Evolutionary conservation across 352 stramenopile species (phyloP).

Genomic region (Phytophthora pseudosyringae): DNA sequence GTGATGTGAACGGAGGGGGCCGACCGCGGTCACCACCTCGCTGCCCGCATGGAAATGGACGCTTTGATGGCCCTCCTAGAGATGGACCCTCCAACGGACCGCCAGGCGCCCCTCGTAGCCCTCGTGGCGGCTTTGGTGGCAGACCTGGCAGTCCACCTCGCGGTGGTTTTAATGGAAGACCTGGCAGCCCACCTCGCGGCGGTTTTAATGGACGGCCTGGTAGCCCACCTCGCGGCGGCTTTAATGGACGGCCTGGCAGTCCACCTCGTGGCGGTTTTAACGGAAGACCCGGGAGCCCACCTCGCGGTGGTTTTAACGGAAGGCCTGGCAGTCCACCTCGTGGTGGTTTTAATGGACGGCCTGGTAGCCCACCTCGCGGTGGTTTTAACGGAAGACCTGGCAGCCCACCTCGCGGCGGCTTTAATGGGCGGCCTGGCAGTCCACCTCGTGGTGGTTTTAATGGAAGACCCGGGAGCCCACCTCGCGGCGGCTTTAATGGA

Average conservation of each 20-base stretch:
- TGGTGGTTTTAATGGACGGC: slow-evolving; percentile 8
- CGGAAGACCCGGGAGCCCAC: slow-evolving; percentile 16
- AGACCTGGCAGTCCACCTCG: slow-evolving; percentile 18
- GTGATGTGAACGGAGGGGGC: slow-evolving; percentile 32
- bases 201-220: slow-evolving; percentile 16
- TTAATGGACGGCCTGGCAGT: slow-evolving; percentile 14
- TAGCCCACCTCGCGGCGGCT: slow-evolving; percentile 14
- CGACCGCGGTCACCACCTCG: slow-evolving; percentile 25
- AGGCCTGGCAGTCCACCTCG: slow-evolving; percentile 16
- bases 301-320: slow-evolving; percentile 7
- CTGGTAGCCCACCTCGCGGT: slow-evolving; percentile 19
- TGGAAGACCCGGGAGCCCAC: slow-evolving; percentile 14
- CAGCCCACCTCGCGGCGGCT: slow-evolving; percentile 14
- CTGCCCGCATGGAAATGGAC: slow-evolving; percentile 34
- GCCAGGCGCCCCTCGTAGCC: slow-evolving; percentile 15
- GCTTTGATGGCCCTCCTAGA: slow-evolving; percentile 32
- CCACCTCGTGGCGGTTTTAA: slow-evolving; percentile 17
- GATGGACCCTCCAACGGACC: slow-evolving; percentile 28
- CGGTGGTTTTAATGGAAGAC: slow-evolving; percentile 11
- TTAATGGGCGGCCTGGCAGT: slow-evolving; percentile 12
- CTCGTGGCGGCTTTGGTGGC: slow-evolving; percentile 20
- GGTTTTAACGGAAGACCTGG: slow-evolving; percentile 20
- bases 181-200: slow-evolving; percentile 15
- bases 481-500: slow-evolving; percentile 9
- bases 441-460: slow-evolving; percentile 18